These are phyloP conservation scores for Cynanchum wilfordii DNA, from an alignment of 257 asterid species.

Conservation along the genomic window DNA sequence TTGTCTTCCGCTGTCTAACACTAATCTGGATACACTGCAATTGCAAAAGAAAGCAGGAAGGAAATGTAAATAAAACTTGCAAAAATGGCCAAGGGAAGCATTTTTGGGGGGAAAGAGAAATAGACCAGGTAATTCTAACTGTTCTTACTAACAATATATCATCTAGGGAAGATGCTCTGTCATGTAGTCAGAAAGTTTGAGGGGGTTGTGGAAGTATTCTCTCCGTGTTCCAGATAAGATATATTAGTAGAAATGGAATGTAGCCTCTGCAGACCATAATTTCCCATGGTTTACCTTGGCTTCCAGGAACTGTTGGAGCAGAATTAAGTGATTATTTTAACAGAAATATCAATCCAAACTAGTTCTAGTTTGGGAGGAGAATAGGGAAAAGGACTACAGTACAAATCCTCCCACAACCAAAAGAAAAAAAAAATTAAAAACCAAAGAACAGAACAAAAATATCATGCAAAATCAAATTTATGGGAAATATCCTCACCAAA, in stretches of 20 bases:
- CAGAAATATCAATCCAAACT: neutral
- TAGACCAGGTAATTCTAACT: neutral
- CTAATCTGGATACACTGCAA: neutral
- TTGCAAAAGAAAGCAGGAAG: neutral
- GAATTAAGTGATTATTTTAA: neutral
- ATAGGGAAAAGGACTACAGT: neutral
- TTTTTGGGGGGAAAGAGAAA: neutral
- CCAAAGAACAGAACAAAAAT: neutral
- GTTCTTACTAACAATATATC: neutral
- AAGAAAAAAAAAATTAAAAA: neutral
- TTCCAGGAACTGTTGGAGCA: neutral
- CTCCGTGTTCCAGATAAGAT: neutral
- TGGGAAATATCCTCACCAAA: neutral
- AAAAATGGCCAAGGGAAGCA: neutral
- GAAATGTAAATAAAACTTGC: neutral
- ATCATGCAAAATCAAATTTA: neutral
- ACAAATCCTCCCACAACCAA: neutral
- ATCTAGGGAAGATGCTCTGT: neutral
- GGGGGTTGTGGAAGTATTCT: too few relatives aligned
- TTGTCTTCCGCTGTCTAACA: neutral
- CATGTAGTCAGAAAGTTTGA: too few relatives aligned
- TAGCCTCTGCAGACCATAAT: too few relatives aligned
- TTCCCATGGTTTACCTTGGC: neutral
- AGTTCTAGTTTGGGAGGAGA: neutral
- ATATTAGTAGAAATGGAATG: too few relatives aligned